Evolutionary conservation across 352 stramenopile species (phyloP).

Genomic region (Globisporangium rhizosaccharum): DNA sequence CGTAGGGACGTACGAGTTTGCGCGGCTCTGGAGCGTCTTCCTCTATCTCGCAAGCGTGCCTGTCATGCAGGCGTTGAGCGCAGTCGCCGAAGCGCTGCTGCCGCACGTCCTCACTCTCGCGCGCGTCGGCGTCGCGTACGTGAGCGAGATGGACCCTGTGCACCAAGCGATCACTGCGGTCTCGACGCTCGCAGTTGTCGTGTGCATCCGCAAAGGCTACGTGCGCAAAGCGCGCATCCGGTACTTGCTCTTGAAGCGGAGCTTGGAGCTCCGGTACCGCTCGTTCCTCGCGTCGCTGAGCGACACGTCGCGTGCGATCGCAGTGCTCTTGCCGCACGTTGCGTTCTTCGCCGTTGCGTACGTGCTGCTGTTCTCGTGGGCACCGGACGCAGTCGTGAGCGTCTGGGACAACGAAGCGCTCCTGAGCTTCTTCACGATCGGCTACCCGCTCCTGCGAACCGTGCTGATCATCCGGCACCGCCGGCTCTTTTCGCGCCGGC

Average conservation of each 20-base stretch:
- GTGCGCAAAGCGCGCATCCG: slow-evolving; percentile 43
- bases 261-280: slow-evolving; percentile 56
- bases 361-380: slow-evolving; percentile 40
- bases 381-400: slow-evolving; percentile 35
- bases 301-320: slow-evolving; percentile 54
- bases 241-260: slow-evolving; percentile 43
- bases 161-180: slow-evolving; percentile 40
- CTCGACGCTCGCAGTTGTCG: slow-evolving; percentile 21
- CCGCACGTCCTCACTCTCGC: slow-evolving; percentile 50
- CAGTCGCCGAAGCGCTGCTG: slow-evolving; percentile 50
- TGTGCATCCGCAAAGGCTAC: slow-evolving; percentile 68
- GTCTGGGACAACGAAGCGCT: slow-evolving; percentile 56
- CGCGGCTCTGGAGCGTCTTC: slow-evolving; percentile 57
- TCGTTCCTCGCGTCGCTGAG: slow-evolving; percentile 65
- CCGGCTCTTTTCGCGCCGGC: slow-evolving; percentile 31
- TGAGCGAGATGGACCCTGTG: slow-evolving; percentile 54
- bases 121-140: slow-evolving; percentile 30
- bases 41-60: slow-evolving; percentile 43
- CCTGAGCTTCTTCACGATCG: slow-evolving; percentile 49
- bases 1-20: slow-evolving; percentile 51
- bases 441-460: slow-evolving; percentile 64
- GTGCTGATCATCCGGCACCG: slow-evolving; percentile 55
- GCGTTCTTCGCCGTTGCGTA: slow-evolving; percentile 62
- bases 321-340: slow-evolving; percentile 60
- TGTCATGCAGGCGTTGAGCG: slow-evolving; percentile 27